Conservation (phyloP, 2,329 filamentous ascomycete species). For the Corniculantispora saksenae region DNA sequence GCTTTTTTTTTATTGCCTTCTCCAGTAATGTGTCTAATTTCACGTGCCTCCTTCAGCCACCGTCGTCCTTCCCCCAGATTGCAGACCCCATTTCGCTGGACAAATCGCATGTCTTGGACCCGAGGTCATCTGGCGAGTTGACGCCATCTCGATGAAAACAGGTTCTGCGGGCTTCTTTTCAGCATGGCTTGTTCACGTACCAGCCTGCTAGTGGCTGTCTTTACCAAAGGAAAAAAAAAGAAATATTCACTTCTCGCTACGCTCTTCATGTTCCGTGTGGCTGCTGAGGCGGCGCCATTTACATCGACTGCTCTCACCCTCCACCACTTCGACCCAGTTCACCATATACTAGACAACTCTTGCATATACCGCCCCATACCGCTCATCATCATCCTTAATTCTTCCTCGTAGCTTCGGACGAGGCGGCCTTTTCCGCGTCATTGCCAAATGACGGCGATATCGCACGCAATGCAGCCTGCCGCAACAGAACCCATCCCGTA, state of each 20-base stretch:
- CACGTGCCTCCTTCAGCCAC: slow-evolving; percentile 7
- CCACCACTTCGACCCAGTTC: background rate
- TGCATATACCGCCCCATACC: too few species aligned
- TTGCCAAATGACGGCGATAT: background rate
- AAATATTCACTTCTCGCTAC: too few species aligned
- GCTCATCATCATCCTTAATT: too few species aligned
- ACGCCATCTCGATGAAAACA: too few species aligned
- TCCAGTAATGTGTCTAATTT: background rate
- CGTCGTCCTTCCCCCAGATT: slow-evolving; percentile 1
- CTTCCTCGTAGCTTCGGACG: background rate
- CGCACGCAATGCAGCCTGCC: slow-evolving; percentile 10
- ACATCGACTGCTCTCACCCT: background rate
- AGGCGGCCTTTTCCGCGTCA: background rate
- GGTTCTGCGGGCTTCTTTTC: too few species aligned
- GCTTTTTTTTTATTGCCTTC: background rate
- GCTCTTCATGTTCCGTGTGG: too few species aligned
- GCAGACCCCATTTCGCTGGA: background rate
- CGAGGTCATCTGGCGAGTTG: background rate
- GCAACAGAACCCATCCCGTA: background rate
- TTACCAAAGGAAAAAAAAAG: too few species aligned
- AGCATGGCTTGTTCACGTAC: too few species aligned
- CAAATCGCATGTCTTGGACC: background rate
- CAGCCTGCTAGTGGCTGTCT: too few species aligned
- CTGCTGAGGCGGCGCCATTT: background rate
- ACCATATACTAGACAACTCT: background rate